Evolutionary conservation across 148 eudicot genomes (phyloP).

Genomic region (Fagopyrum homotropicum): DNA sequence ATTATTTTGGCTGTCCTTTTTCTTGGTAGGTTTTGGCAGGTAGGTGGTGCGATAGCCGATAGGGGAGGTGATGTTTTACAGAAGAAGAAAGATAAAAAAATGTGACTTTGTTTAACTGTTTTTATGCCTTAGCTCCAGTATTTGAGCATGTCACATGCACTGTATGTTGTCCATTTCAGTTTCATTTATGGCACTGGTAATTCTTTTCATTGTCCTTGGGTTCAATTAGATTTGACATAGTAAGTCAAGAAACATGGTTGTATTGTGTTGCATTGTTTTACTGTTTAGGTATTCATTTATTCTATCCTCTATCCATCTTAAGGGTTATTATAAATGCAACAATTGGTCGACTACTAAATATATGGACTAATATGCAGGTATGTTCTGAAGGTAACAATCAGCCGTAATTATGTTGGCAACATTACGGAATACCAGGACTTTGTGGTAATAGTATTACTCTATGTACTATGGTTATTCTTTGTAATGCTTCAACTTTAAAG

Average conservation of each 20-base stretch:
- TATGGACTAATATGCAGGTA: constrained; percentile 41
- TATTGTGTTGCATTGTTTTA: neutral
- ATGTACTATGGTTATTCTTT: constrained; percentile 7
- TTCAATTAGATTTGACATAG: neutral
- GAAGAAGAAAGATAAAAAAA: neutral
- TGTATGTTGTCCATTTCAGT: neutral
- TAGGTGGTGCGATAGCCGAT: neutral
- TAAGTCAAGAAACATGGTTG: neutral
- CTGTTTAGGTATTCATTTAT: neutral
- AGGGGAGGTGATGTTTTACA: neutral
- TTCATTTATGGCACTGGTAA: neutral
- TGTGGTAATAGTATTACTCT: constrained; percentile 38
- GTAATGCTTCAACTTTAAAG: neutral
- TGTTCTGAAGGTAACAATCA: constrained; percentile 87
- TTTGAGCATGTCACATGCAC: neutral
- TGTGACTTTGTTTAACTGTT: neutral
- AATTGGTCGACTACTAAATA: neutral
- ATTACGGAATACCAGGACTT: constrained; percentile 77
- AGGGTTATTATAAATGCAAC: neutral
- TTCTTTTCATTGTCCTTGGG: neutral
- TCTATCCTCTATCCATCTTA: neutral
- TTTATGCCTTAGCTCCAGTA: neutral
- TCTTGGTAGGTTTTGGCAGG: neutral
- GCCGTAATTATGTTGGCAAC: constrained; percentile 92
- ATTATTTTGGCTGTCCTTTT: neutral